These are phyloP conservation scores for Dunaliella primolecta DNA, from an alignment of 139 green algal genomes.

Conservation along the genomic window DNA sequence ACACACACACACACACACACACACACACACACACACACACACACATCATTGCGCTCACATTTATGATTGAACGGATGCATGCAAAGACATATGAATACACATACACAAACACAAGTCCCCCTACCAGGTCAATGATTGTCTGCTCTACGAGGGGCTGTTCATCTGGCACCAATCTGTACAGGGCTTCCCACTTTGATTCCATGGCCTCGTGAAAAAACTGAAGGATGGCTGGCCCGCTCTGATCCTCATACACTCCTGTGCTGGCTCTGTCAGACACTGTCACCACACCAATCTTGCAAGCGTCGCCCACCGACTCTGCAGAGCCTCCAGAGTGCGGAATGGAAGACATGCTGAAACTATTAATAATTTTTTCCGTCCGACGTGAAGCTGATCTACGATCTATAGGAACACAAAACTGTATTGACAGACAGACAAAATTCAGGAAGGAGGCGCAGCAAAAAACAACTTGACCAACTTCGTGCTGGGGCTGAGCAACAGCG, in stretches of 20 bases:
- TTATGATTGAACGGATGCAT: too few species aligned
- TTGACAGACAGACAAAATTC: too few species aligned
- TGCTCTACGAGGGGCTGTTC: conserved; percentile 74
- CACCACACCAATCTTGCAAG: conserved; percentile 72
- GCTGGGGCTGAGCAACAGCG: too few species aligned
- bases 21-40: conserved; percentile 1
- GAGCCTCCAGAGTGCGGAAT: conserved; percentile 48
- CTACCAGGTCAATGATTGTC: conserved; percentile 77
- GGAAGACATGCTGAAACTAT: too few species aligned
- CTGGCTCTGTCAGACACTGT: conserved; percentile 84
- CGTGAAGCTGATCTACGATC: too few species aligned
- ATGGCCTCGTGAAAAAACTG: conserved; percentile 84
- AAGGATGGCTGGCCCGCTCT: conserved; percentile 83
- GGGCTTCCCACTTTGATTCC: conserved; percentile 66
- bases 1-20: too few species aligned
- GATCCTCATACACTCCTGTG: conserved; percentile 77
- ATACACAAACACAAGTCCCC: background rate
- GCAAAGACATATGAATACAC: background rate
- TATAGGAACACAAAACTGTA: too few species aligned
- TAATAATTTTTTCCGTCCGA: too few species aligned
- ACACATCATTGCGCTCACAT: too few species aligned
- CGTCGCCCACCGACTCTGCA: conserved; percentile 52
- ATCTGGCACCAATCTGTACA: conserved; percentile 81
- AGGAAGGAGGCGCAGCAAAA: too few species aligned
- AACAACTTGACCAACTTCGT: too few species aligned